Percentiles rank a stretch among this genome's conserved stretches.
phyloP scores from a whole-genome alignment of 1,284 basidiomycete genomes.

The Uromyces viciae-fabae region DNA sequence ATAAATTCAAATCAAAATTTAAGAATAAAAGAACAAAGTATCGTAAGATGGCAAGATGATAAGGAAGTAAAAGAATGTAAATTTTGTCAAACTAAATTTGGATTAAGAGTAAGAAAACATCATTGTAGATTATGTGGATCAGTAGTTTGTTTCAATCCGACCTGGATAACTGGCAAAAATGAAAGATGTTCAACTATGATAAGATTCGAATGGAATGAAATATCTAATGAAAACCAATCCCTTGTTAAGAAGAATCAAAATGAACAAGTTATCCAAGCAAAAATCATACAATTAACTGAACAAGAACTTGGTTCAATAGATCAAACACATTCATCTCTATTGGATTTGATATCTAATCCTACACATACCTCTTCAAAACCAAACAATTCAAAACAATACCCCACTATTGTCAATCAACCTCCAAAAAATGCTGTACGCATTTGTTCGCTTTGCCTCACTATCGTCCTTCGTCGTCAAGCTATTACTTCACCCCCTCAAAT shows the following conservation, averaged over 20 bases:
- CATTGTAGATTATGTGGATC: constrained; percentile 92
- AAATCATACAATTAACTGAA: constrained; percentile 16
- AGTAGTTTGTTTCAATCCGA: constrained; percentile 84
- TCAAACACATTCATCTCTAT: not conserved
- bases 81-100: constrained; percentile 64
- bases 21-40: constrained; percentile 67
- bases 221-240: not conserved
- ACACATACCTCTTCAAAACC: not conserved
- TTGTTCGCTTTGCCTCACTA: constrained; percentile 52
- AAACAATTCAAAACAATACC: constrained; percentile 51
- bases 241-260: not conserved
- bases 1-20: not conserved
- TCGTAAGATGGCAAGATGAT: constrained; percentile 94
- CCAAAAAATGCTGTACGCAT: constrained; percentile 50
- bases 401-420: constrained; percentile 48
- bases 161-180: not conserved
- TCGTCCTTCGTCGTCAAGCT: constrained; percentile 49
- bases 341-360: not conserved
- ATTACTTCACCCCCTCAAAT: constrained; percentile 46
- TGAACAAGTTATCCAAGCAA: not conserved
- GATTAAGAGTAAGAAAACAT: constrained; percentile 87
- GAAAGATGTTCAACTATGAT: constrained; percentile 30
- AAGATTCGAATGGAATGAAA: constrained; percentile 21
- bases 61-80: constrained; percentile 67
- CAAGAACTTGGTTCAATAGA: constrained; percentile 1